These are phyloP conservation scores for Coniosporium apollinis DNA, from an alignment of 495 filamentous ascomycete genomes.

Conservation along the genomic window DNA sequence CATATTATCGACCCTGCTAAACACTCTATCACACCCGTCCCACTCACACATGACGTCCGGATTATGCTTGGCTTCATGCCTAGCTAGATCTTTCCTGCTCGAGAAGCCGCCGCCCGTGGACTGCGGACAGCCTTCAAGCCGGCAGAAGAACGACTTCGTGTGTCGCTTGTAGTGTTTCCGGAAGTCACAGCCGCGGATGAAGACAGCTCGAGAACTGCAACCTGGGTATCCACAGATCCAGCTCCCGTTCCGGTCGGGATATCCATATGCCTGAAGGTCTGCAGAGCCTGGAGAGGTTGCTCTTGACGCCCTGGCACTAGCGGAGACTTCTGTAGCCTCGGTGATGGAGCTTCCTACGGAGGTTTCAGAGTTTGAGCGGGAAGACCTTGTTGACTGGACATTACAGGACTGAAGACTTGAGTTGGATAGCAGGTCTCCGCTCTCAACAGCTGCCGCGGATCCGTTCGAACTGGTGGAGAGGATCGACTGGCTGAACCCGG, in stretches of 20 bases:
- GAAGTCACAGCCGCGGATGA: constrained; percentile 45
- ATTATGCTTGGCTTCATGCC: constrained; percentile 48
- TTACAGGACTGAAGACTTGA: too few relatives aligned
- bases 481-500: too few relatives aligned
- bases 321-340: too few relatives aligned
- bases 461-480: too few relatives aligned
- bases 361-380: too few relatives aligned
- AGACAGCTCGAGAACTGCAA: constrained; percentile 37
- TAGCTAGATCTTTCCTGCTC: constrained; percentile 44
- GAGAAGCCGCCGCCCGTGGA: constrained; percentile 40
- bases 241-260: constrained; percentile 24
- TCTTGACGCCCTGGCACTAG: too few relatives aligned
- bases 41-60: constrained; percentile 41
- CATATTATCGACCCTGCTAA: constrained; percentile 52
- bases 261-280: constrained; percentile 20
- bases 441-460: too few relatives aligned
- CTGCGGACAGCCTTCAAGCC: constrained; percentile 42
- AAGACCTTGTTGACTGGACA: too few relatives aligned
- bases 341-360: too few relatives aligned
- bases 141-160: constrained; percentile 45
- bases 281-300: not conserved
- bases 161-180: constrained; percentile 49
- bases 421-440: too few relatives aligned
- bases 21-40: constrained; percentile 39
- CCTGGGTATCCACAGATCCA: constrained; percentile 43